A percentile compares a stretch with the other conserved stretches of the same genome.
Evolutionary conservation across 108 stramenopile genomes (phyloP).

Genomic region (Stephanodiscus minutulus): DNA sequence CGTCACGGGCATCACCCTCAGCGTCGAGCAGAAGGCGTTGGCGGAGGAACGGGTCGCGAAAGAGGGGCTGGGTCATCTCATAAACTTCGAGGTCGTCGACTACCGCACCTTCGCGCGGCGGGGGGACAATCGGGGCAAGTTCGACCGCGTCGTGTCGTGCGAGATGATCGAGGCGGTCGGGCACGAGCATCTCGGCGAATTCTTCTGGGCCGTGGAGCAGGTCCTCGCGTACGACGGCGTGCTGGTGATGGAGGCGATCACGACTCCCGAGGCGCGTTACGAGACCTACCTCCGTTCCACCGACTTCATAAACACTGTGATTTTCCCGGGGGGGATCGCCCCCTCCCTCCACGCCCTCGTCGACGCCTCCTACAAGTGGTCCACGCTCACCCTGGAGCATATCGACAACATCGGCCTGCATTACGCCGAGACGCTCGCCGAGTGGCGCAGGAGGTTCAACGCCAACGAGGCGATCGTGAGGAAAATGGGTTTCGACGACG

Average conservation of each 20-base stretch:
- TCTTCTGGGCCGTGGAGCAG: constrained; percentile 91
- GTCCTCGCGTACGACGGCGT: constrained; percentile 85
- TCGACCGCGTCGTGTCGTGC: constrained; percentile 93
- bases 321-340: constrained; percentile 94
- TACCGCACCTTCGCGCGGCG: constrained; percentile 84
- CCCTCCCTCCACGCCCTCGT: constrained; percentile 90
- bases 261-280: constrained; percentile 94
- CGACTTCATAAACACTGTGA: constrained; percentile 96
- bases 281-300: constrained; percentile 86
- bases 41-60: constrained; percentile 85
- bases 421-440: constrained; percentile 93
- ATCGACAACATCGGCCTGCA: constrained; percentile 93
- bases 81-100: constrained; percentile 92
- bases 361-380: constrained; percentile 82
- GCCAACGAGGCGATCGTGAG: constrained; percentile 60
- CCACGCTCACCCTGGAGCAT: constrained; percentile 81
- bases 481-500: constrained; percentile 91
- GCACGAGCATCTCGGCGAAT: constrained; percentile 88
- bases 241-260: constrained; percentile 96
- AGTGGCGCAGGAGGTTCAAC: constrained; percentile 94
- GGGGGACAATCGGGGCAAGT: constrained; percentile 67
- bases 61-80: constrained; percentile 79
- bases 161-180: constrained; percentile 99
- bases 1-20: constrained; percentile 93
- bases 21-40: constrained; percentile 91